phyloP scores from a whole-genome alignment of 805 yeast genomes.

The Kregervanrija fluxuum region DNA sequence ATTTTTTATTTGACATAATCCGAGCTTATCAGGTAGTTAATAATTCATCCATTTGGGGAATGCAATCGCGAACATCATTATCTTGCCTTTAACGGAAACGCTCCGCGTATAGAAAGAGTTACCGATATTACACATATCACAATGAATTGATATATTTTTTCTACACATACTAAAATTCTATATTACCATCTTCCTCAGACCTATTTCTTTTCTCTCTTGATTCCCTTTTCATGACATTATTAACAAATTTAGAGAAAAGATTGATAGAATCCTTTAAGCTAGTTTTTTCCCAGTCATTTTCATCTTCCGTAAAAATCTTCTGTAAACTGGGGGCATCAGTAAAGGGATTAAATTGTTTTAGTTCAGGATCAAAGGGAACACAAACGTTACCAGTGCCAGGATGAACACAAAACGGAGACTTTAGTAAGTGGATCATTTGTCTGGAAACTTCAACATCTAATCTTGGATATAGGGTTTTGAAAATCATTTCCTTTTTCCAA shows the following conservation, averaged over 20 bases:
- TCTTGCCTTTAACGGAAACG: too few species aligned
- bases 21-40: too few species aligned
- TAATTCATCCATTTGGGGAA: not conserved
- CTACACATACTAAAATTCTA: slow-evolving; percentile 13
- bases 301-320: slow-evolving; percentile 57
- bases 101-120: too few species aligned
- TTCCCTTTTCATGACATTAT: slow-evolving; percentile 50
- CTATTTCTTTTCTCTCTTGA: slow-evolving; percentile 30
- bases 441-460: slow-evolving; percentile 89
- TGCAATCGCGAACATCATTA: not conserved
- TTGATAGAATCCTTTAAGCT: slow-evolving; percentile 65
- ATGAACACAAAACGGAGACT: slow-evolving; percentile 95
- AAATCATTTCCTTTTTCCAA: slow-evolving; percentile 71
- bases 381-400: slow-evolving; percentile 95
- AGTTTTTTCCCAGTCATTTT: slow-evolving; percentile 54
- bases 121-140: too few species aligned
- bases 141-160: too few species aligned
- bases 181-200: slow-evolving; percentile 19
- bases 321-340: slow-evolving; percentile 66
- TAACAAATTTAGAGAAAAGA: slow-evolving; percentile 57
- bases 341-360: slow-evolving; percentile 63
- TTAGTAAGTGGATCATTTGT: slow-evolving; percentile 83
- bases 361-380: slow-evolving; percentile 66
- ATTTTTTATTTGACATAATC: too few species aligned
- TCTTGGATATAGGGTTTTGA: slow-evolving; percentile 81